Conservation (phyloP, 208 protist genomes). For the Phytomonas sp. region DNA sequence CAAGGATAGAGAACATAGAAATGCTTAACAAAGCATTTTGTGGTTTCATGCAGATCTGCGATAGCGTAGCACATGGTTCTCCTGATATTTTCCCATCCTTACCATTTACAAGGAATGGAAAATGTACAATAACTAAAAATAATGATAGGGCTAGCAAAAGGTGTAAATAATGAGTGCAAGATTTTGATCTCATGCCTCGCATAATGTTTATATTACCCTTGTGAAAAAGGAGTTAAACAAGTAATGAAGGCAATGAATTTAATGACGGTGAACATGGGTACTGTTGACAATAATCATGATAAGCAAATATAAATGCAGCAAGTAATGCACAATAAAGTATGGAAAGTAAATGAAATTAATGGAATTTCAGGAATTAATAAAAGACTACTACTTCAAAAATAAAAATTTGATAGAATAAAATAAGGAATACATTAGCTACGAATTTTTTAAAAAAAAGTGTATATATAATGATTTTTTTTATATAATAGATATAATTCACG, state of each 20-base stretch:
- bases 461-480: neutral
- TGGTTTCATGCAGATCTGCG: neutral
- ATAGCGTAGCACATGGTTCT: neutral
- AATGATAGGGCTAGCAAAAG: neutral
- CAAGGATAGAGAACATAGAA: neutral
- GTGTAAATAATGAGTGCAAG: neutral
- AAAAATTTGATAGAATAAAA: neutral
- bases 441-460: slow-evolving; percentile 7
- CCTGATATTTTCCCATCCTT: neutral
- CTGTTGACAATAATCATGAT: neutral
- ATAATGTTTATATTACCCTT: slow-evolving; percentile 1
- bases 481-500: neutral
- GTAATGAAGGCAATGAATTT: neutral
- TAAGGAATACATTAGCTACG: neutral
- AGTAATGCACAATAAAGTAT: neutral
- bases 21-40: neutral
- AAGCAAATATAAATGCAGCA: slow-evolving; percentile 3
- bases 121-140: neutral
- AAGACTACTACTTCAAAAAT: neutral
- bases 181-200: neutral
- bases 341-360: neutral
- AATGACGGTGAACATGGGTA: neutral
- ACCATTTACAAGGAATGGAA: neutral
- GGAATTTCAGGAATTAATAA: slow-evolving; percentile 9
- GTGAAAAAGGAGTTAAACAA: neutral